Base-by-base conservation (phyloP, 1,139 yeast species). In the Arxiozyma telluris region DNA sequence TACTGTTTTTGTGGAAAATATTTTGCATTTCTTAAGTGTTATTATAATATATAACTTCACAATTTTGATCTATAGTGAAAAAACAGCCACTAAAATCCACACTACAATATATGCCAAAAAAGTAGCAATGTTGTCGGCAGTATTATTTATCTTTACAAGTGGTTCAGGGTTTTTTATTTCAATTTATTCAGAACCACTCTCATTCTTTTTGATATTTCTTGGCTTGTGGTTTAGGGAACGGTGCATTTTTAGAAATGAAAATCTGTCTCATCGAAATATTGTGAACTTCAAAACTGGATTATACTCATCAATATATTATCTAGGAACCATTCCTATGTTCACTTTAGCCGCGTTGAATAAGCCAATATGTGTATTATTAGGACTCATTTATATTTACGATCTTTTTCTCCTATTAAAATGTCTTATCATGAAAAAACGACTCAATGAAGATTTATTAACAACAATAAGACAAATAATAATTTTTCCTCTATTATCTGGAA, bases 141-240 rank as follows among this genome's bases (percentile, higher is more conserved):
- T 80, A 4, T 64, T 84, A 21, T 84, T 78, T 61, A 69, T 83
- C 0, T 57, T 85, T 18, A 81, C 87, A 20, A 93, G 96, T 3
- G 93, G 90, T 1, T 96, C 96, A 0, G 77, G 89, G 4, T 93
- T 90, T 62, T 73, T 89, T 52, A 76, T 86, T 0, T 79, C 83
- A 0, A 82, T 89, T 1, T 93, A 91, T 69, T 77, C 94, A 0
- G 98, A 93, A 69, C 80, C 90, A 44, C 64, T 80, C 21, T 83
- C 90, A 52, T 84, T 88, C 41, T 71, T 84, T n/a, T 66, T 84
- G 47, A 74, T 87, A 41, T 80, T 86, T 53, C n/a, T 71, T 0
- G 91, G 87, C 0, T 65, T 90, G 48, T 76, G 72, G 48, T 61
- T 80, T 1, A 74, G 89, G 57, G 80, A 78, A 59, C 43, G 30